A percentile compares a stretch with the other conserved stretches of the same genome.
Evolutionary conservation across 331 rosid genomes (phyloP).

Genomic region (Malus hybrid): DNA sequence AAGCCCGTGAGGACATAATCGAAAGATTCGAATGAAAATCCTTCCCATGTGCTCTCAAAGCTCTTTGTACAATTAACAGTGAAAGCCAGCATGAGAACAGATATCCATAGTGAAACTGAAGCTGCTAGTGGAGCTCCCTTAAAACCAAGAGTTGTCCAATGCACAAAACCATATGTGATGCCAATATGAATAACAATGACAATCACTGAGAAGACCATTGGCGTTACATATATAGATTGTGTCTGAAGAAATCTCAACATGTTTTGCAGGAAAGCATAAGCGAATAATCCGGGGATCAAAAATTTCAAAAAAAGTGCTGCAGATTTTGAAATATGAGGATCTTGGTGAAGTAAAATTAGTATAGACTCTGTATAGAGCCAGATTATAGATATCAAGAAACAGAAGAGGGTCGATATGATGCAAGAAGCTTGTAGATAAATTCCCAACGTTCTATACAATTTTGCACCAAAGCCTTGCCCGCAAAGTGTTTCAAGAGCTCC

Average conservation of each 20-base stretch:
- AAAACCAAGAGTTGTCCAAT: conserved; percentile 35
- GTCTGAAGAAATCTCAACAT: conserved; percentile 67
- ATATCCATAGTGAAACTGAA: conserved; percentile 56
- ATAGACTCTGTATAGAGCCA: conserved; percentile 57
- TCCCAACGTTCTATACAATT: conserved; percentile 51
- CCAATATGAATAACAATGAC: conserved; percentile 39
- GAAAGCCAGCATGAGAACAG: conserved; percentile 27
- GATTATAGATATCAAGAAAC: conserved; percentile 34
- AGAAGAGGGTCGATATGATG: conserved; percentile 47
- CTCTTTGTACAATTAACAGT: conserved; percentile 29
- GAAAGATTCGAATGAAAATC: conserved; percentile 48
- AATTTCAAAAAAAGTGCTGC: conserved; percentile 50
- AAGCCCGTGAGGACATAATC: conserved; percentile 26
- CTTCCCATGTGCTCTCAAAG: conserved; percentile 57
- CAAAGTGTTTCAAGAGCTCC: conserved; percentile 85
- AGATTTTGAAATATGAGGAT: conserved; percentile 38
- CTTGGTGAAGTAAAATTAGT: conserved; percentile 53
- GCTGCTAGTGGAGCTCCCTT: conserved; percentile 60
- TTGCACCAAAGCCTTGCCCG: conserved; percentile 78
- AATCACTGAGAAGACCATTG: conserved; percentile 44
- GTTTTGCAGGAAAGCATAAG: conserved; percentile 55
- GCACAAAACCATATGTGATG: conserved; percentile 47
- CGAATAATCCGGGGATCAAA: conserved; percentile 59
- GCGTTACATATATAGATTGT: conserved; percentile 47
- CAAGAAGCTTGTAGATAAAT: conserved; percentile 62